Percentiles rank a stretch among this genome's conserved stretches.
These are phyloP conservation scores for Clitopilus passeckerianus DNA, from an alignment of 768 basidiomycete genomes.

Conservation along the genomic window DNA sequence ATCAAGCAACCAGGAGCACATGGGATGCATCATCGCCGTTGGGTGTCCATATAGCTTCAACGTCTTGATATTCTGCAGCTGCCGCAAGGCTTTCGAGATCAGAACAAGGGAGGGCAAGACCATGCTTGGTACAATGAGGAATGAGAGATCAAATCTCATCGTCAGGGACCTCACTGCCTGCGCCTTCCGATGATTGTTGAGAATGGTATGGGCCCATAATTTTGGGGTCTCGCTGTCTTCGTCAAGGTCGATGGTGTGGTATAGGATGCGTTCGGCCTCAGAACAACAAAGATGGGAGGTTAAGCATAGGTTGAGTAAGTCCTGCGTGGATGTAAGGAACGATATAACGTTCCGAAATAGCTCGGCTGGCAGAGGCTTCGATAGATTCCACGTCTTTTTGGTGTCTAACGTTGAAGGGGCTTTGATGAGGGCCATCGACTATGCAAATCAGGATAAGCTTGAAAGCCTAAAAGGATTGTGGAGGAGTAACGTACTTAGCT, in stretches of 20 bases:
- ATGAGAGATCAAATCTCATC: conserved; percentile 13
- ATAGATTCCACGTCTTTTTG: background rate
- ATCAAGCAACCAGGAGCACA: conserved; percentile 15
- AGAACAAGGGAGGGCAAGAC: conserved; percentile 9
- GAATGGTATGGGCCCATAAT: conserved; percentile 14
- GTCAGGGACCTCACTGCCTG: conserved; percentile 10
- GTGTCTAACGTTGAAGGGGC: background rate
- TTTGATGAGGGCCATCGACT: background rate
- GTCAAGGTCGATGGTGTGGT: conserved; percentile 11
- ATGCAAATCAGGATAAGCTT: background rate
- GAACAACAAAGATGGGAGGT: conserved; percentile 10
- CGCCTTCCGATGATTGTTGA: conserved; percentile 9
- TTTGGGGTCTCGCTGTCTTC: conserved; percentile 9
- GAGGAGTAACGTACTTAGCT: background rate
- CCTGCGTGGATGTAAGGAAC: conserved; percentile 9
- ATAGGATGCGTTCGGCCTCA: conserved; percentile 15
- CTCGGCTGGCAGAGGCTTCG: conserved; percentile 3
- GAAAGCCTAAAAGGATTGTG: background rate
- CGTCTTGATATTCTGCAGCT: conserved; percentile 9
- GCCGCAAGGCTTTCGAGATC: conserved; percentile 12
- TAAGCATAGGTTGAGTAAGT: conserved; percentile 11
- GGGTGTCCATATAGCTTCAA: conserved; percentile 13
- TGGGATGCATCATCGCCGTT: conserved; percentile 15
- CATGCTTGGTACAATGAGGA: conserved; percentile 14
- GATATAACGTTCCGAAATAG: conserved; percentile 12